Conservation (phyloP, 192 early-diverging fungal genomes). For the Gamsiella multidivaricata region DNA sequence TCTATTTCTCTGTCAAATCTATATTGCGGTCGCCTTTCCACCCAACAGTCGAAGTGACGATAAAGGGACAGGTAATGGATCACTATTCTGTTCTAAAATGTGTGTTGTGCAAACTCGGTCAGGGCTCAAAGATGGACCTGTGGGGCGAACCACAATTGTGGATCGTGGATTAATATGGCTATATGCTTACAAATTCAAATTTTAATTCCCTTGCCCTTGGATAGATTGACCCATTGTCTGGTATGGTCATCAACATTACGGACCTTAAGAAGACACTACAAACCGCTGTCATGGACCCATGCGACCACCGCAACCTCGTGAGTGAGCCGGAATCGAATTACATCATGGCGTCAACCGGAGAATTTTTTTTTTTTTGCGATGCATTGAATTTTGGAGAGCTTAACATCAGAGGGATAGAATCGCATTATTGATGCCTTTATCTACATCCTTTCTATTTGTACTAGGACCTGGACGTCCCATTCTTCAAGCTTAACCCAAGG, state of each 20-base stretch:
- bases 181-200: conserved; percentile 30
- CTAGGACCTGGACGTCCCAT: conserved; percentile 84
- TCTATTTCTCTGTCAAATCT: not conserved
- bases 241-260: conserved; percentile 89
- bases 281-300: conserved; percentile 73
- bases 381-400: no score
- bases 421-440: not conserved
- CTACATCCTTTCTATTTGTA: not conserved
- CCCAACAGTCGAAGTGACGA: conserved; percentile 72
- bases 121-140: no score
- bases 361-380: no score
- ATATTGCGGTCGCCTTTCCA: conserved; percentile 1
- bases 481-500: conserved; percentile 74
- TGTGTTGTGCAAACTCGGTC: not conserved
- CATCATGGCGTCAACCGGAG: not conserved
- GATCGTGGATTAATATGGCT: not conserved
- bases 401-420: not conserved
- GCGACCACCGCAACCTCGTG: conserved; percentile 92
- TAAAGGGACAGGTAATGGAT: conserved; percentile 71
- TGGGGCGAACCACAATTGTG: no score
- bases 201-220: not conserved
- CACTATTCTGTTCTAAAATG: not conserved
- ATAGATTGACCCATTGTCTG: conserved; percentile 77
- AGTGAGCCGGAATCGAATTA: not conserved
- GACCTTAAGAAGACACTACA: conserved; percentile 86